phyloP scores from a whole-genome alignment of 78 protist species.

The Blattamonas nauphoetae region DNA sequence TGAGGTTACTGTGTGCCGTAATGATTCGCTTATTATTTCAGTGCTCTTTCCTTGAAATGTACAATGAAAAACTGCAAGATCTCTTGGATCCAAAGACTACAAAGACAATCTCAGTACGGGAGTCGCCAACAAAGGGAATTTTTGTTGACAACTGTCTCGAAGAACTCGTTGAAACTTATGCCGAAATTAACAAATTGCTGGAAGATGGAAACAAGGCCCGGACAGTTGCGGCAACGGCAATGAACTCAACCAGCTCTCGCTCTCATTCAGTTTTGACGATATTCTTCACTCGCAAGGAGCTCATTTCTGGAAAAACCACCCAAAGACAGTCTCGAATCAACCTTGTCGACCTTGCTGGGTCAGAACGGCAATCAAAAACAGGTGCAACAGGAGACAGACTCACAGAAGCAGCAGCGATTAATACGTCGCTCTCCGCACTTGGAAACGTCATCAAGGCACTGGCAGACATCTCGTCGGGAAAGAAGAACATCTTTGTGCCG shows the following conservation, averaged over 20 bases:
- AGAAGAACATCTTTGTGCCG: conserved; percentile 61
- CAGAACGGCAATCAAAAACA: conserved; percentile 41
- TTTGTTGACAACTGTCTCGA: conserved; percentile 20
- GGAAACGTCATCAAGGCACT: conserved; percentile 66
- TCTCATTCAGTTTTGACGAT: conserved; percentile 74
- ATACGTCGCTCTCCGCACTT: conserved; percentile 34
- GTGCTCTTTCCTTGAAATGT: conserved; percentile 50
- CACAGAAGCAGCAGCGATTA: neutral
- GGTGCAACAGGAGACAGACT: conserved; percentile 43
- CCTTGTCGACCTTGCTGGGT: conserved; percentile 59
- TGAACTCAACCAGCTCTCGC: conserved; percentile 70
- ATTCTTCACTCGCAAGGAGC: neutral
- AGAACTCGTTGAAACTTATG: conserved; percentile 7
- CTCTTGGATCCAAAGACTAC: neutral
- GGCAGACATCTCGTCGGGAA: conserved; percentile 38
- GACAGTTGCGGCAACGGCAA: conserved; percentile 64
- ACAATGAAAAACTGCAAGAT: conserved; percentile 38
- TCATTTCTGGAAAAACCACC: neutral
- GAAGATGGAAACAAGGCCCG: conserved; percentile 40
- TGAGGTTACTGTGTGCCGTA: neutral
- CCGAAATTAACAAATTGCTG: conserved; percentile 11
- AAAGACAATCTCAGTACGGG: neutral
- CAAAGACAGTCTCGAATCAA: conserved; percentile 16
- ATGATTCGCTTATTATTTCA: neutral
- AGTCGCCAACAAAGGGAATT: conserved; percentile 27